Base-by-base conservation (phyloP, 208 protist genomes). In the Crithidia expoeki region DNA sequence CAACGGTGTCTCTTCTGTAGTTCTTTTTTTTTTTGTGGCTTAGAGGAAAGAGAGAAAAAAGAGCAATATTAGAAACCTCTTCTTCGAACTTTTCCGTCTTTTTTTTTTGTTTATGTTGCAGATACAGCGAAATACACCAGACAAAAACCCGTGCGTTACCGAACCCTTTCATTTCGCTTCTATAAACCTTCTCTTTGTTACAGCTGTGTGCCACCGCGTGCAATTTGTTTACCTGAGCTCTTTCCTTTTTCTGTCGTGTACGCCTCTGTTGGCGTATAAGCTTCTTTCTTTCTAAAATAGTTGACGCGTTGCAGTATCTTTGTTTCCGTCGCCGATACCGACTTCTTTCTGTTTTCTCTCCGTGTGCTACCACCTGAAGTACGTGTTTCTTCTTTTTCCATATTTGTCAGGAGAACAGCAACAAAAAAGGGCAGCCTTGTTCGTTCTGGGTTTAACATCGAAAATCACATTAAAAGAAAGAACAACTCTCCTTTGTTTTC, bases 171-270 rank as follows among this genome's bases (percentile, higher is more conserved):
- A n/a, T n/a, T n/a, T n/a, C n/a, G n/a, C n/a, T n/a, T n/a, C 47
- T 52, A 52, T 52, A 52, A 17, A 52, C 47, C 28, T 52, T 52
- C 47, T 52, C 47, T 33, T 55, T 46, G 59, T 57, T 58, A 49
- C 64, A 7, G 23, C n/a, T 75, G 17, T 63, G 33, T 65, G 34
- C n/a, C n/a, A 4, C 38, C 12, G 17, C 11, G 42, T 44, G 25
- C 2, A 44, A 17, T 17, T 9, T 53, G 7, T 58, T 2, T 73
- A 32, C 32, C 10, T 34, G 4, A 14, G 34, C 55, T 51, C 32
- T 40, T 27, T 36, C 55, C 60, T 55, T 55, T 32, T 25, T 55
- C 32, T 36, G 6, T 36, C 27, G 27, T 25, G 44, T 49, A 17
- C 5, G 44, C n/a, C n/a, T 60, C 17, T 34, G 30, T 58, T 11